Conservation (phyloP, 1,139 yeast genomes). For the Taphrina flavorubra region DNA sequence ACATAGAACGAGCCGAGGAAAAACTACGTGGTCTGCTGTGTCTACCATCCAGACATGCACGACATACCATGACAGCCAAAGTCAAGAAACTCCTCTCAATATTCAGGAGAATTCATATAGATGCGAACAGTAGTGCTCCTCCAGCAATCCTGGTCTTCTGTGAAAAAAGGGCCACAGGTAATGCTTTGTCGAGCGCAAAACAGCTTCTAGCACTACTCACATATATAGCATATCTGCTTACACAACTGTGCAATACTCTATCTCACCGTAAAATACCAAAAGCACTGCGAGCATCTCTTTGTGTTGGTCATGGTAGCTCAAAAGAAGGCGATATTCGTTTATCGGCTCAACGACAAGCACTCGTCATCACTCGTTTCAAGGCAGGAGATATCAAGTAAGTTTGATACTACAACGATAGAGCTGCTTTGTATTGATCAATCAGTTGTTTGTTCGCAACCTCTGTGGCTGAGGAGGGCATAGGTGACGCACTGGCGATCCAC, state of each 20-base stretch:
- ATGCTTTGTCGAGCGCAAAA: not conserved
- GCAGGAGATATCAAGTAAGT: slow-evolving; percentile 32
- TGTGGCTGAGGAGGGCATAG: slow-evolving; percentile 46
- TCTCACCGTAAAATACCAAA: slow-evolving; percentile 7
- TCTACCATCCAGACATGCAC: not conserved
- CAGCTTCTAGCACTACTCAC: not conserved
- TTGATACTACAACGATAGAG: not conserved
- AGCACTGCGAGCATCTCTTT: slow-evolving; percentile 34
- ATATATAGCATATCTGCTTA: slow-evolving; percentile 37
- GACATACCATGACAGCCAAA: slow-evolving; percentile 36
- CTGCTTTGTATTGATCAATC: not conserved
- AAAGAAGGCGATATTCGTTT: slow-evolving; percentile 39
- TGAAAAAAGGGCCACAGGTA: slow-evolving; percentile 41
- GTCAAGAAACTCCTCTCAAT: slow-evolving; percentile 35
- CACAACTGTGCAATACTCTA: slow-evolving; percentile 17
- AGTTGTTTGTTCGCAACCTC: slow-evolving; percentile 42
- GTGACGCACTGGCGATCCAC: not conserved
- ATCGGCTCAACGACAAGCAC: slow-evolving; percentile 40
- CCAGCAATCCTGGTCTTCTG: slow-evolving; percentile 42
- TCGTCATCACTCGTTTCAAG: slow-evolving; percentile 39
- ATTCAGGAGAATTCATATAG: slow-evolving; percentile 21
- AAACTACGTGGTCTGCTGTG: not conserved
- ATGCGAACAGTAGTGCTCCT: not conserved
- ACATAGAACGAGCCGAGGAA: not conserved
- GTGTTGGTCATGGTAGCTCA: slow-evolving; percentile 44